phyloP scores from a whole-genome alignment of 371 early-diverging fungal genomes.

The Mortierella sp. region DNA sequence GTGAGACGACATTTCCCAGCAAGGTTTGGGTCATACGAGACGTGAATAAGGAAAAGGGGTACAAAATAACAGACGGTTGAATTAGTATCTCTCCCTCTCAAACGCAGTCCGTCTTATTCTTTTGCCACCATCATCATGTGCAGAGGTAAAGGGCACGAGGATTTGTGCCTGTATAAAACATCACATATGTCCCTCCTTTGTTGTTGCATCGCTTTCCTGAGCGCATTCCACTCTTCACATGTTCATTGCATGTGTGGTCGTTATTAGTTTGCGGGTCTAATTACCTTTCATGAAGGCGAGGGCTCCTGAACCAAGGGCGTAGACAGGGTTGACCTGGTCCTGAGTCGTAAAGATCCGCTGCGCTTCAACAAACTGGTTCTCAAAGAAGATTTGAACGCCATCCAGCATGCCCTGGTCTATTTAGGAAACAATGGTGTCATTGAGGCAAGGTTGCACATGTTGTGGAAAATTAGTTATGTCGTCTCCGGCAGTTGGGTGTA shows the following conservation, averaged over 20 bases:
- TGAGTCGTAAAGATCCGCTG: constrained; percentile 51
- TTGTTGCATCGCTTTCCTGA: background rate
- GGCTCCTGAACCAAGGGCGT: constrained; percentile 54
- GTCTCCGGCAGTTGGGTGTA: background rate
- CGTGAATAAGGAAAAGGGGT: background rate
- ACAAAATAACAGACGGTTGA: background rate
- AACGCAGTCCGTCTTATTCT: too few relatives aligned
- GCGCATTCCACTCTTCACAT: background rate
- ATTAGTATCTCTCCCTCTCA: background rate
- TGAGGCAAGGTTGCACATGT: background rate
- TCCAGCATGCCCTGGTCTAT: constrained; percentile 66
- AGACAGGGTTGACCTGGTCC: constrained; percentile 53
- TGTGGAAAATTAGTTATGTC: background rate
- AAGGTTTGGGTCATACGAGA: background rate
- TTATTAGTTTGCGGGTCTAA: background rate
- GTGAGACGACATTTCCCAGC: background rate
- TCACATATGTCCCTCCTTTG: background rate
- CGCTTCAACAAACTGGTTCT: constrained; percentile 69
- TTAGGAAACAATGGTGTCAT: background rate
- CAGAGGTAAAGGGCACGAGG: background rate
- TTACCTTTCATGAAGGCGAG: constrained; percentile 57
- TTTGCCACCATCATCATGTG: background rate
- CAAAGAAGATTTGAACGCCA: constrained; percentile 67
- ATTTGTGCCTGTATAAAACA: background rate
- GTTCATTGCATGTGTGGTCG: background rate